Conservation (phyloP, 306 rosid genomes). For the Glycine soja region DNA sequence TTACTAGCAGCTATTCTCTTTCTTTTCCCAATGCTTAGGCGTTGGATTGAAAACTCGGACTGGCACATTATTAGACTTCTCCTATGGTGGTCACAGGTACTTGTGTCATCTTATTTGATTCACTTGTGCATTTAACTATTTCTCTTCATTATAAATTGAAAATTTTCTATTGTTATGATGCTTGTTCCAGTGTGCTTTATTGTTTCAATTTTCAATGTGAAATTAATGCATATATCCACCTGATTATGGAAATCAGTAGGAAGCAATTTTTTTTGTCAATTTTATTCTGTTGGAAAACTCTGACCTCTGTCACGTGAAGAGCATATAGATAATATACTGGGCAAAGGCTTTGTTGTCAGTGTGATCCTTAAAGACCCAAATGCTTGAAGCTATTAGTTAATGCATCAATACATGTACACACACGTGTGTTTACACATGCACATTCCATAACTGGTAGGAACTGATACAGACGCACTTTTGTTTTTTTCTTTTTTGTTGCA, state of each 20-base stretch:
- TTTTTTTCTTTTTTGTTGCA: too few relatives aligned
- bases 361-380: not conserved
- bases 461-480: not conserved
- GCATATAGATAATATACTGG: not conserved
- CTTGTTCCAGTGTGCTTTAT: constrained; percentile 17
- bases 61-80: constrained; percentile 91
- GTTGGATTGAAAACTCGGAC: constrained; percentile 98
- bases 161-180: constrained; percentile 15
- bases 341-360: not conserved
- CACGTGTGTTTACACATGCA: not conserved
- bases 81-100: constrained; percentile 99
- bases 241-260: constrained; percentile 27
- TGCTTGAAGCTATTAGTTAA: constrained; percentile 18
- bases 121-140: constrained; percentile 37
- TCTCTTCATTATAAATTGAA: constrained; percentile 18
- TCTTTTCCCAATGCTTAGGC: constrained; percentile 93
- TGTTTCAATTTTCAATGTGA: constrained; percentile 33
- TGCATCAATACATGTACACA: constrained; percentile 12
- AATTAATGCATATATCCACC: constrained; percentile 32
- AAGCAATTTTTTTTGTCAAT: constrained; percentile 19
- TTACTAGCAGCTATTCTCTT: constrained; percentile 71
- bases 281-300: constrained; percentile 23
- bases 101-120: constrained; percentile 26
- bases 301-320: constrained; percentile 32
- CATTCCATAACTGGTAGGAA: constrained; percentile 12